A percentile compares a stretch with the other conserved stretches of the same genome.
Conservation (phyloP, 352 stramenopile species). For the Phytophthora sp. region DNA sequence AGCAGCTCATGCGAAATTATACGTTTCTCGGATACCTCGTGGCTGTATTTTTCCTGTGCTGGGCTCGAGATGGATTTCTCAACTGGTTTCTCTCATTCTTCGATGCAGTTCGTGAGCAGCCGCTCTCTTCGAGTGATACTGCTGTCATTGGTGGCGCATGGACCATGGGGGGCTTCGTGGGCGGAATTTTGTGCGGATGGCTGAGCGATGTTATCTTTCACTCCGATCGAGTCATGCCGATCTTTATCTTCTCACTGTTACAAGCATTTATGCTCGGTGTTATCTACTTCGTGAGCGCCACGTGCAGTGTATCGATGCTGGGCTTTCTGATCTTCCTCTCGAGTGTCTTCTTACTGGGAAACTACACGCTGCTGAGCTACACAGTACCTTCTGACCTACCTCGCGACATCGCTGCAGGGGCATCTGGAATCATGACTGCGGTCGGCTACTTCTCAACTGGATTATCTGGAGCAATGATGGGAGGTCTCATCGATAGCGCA, state of each 20-base stretch:
- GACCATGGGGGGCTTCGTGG: slow-evolving; percentile 69
- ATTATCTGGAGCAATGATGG: slow-evolving; percentile 40
- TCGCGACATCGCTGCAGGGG: slow-evolving; percentile 60
- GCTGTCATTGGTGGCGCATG: slow-evolving; percentile 65
- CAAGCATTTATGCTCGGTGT: slow-evolving; percentile 46
- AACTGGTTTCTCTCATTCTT: slow-evolving; percentile 80
- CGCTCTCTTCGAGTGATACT: slow-evolving; percentile 50
- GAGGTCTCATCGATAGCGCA: slow-evolving; percentile 43
- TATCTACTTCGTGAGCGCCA: slow-evolving; percentile 55
- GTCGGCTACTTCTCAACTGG: slow-evolving; percentile 64
- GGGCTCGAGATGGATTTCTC: slow-evolving; percentile 61
- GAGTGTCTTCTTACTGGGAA: slow-evolving; percentile 66
- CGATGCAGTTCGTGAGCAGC: slow-evolving; percentile 46
- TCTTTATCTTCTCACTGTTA: slow-evolving; percentile 70
- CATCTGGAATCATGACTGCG: slow-evolving; percentile 58
- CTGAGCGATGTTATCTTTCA: slow-evolving; percentile 67
- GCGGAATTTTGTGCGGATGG: slow-evolving; percentile 62
- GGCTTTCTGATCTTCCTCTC: slow-evolving; percentile 54
- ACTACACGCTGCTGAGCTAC: slow-evolving; percentile 70
- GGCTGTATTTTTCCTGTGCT: slow-evolving; percentile 66
- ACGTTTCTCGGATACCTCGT: slow-evolving; percentile 64
- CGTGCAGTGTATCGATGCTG: slow-evolving; percentile 47
- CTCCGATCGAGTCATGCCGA: slow-evolving; percentile 60
- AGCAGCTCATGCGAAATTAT: slow-evolving; percentile 53
- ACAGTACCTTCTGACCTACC: slow-evolving; percentile 64